These are phyloP conservation scores for Mortierella sp. DNA, from an alignment of 371 early-diverging fungal species.

Conservation along the genomic window DNA sequence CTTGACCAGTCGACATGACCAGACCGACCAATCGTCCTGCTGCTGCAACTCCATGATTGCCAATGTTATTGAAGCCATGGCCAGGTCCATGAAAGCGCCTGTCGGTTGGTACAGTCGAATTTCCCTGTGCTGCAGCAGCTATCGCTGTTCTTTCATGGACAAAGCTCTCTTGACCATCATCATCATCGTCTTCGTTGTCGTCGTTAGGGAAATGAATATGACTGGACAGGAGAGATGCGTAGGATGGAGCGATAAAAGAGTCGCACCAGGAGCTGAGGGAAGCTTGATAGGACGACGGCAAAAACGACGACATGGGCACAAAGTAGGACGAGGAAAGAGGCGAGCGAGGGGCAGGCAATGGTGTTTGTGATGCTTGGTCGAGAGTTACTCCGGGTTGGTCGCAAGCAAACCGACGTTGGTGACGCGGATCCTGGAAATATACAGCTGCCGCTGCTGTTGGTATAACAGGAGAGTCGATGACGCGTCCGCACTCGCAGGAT, in stretches of 20 bases:
- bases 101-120: neutral
- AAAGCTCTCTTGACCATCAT: neutral
- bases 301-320: neutral
- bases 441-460: neutral
- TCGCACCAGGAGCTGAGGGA: constrained; percentile 14
- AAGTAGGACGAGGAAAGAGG: neutral
- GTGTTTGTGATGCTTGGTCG: too few relatives aligned
- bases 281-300: neutral
- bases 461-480: neutral
- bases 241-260: constrained; percentile 7
- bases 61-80: neutral
- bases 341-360: neutral
- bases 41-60: neutral
- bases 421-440: neutral
- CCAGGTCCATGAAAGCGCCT: neutral
- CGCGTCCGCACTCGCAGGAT: neutral
- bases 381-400: neutral
- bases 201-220: neutral
- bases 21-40: constrained; percentile 7
- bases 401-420: neutral
- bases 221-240: neutral
- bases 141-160: neutral
- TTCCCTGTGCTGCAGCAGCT: neutral
- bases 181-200: neutral
- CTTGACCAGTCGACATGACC: constrained; percentile 18